A percentile compares a stretch with the other conserved stretches of the same genome.
phyloP scores from a whole-genome alignment of 2,329 filamentous ascomycete species.

The Trichophyton verrucosum region DNA sequence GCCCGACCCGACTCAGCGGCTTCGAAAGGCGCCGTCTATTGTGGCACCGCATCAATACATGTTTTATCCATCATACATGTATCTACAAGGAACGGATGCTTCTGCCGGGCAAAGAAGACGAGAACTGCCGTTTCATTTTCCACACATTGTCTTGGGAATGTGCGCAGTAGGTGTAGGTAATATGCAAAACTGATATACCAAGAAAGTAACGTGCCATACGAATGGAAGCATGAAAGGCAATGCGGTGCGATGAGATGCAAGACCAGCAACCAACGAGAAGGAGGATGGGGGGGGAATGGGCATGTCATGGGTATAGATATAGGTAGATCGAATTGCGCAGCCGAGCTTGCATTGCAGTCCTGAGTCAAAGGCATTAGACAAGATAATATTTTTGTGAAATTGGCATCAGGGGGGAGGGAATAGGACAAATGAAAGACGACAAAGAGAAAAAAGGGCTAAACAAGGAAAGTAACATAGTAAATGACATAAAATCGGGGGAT shows the following conservation, averaged over 20 bases:
- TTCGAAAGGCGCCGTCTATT: background rate
- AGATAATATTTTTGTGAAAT: background rate
- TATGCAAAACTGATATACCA: background rate
- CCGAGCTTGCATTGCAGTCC: background rate
- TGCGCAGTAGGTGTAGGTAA: background rate
- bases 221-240: background rate
- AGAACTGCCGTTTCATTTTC: background rate
- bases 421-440: background rate
- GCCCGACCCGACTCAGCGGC: background rate
- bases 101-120: background rate
- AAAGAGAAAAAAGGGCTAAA: background rate
- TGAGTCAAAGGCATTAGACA: background rate
- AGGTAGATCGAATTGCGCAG: background rate
- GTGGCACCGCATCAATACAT: too few species aligned
- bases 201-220: background rate
- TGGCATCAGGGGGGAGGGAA: background rate
- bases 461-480: conserved; percentile 1
- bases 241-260: background rate
- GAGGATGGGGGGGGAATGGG: too few species aligned
- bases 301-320: background rate
- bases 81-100: background rate
- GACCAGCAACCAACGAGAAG: background rate
- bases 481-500: background rate
- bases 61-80: too few species aligned
- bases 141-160: background rate